phyloP scores from a whole-genome alignment of 345 rosid genomes.

The Carallia brachiata region DNA sequence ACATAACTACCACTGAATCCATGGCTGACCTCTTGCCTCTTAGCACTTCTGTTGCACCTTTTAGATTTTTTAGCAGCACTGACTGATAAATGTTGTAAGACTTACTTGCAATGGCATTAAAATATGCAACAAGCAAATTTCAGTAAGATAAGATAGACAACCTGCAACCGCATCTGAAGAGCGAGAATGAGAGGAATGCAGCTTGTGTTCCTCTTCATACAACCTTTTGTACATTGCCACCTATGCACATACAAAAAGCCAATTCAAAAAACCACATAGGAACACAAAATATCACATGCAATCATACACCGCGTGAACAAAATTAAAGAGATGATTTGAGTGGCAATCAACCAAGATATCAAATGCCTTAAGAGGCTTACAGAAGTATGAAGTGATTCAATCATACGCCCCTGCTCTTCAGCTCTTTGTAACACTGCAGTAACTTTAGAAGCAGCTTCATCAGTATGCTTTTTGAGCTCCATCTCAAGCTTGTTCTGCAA shows the following conservation, averaged over 20 bases:
- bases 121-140: background rate
- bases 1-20: no score
- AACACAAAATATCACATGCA: slow-evolving; percentile 3
- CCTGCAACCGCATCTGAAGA: slow-evolving; percentile 52
- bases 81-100: no score
- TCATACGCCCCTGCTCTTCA: slow-evolving; percentile 89
- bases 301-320: background rate
- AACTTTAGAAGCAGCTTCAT: slow-evolving; percentile 85
- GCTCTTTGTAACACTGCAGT: slow-evolving; percentile 76
- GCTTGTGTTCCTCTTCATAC: slow-evolving; percentile 88
- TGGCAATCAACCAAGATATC: background rate
- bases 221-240: slow-evolving; percentile 91
- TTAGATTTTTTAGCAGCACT: no score
- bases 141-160: slow-evolving; percentile 27
- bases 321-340: background rate
- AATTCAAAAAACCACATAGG: background rate
- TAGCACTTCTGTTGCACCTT: no score
- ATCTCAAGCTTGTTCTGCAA: slow-evolving; percentile 65
- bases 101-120: background rate
- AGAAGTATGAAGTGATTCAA: slow-evolving; percentile 85
- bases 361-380: slow-evolving; percentile 38
- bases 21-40: no score
- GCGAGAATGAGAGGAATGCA: slow-evolving; percentile 44
- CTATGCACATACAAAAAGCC: slow-evolving; percentile 30
- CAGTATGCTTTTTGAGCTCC: slow-evolving; percentile 64